Evolutionary conservation across 1,284 basidiomycete genomes (phyloP), one percentile per base, ranked within the genome.

Genomic region (Termitomyces sp.): DNA sequence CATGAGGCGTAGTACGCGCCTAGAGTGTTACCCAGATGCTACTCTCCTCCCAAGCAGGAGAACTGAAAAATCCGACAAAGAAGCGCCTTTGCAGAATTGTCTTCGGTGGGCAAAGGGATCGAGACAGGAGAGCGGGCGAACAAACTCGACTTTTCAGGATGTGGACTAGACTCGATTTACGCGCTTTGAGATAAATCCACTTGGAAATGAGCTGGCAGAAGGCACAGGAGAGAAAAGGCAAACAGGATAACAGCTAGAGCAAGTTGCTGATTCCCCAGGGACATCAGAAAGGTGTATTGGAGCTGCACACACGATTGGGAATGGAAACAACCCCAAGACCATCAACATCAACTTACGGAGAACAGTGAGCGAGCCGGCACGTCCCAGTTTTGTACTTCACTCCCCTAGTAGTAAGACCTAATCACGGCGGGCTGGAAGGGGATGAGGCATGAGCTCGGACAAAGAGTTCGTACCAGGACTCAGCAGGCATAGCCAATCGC

Each of bases 1-100:
- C n/a, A n/a, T n/a, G n/a, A n/a, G n/a, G n/a, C n/a, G n/a, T n/a
- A n/a, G n/a, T n/a, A n/a, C n/a, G n/a, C n/a, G n/a, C n/a, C n/a
- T n/a, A n/a, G n/a, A n/a, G n/a, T n/a, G n/a, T n/a, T n/a, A n/a
- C n/a, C n/a, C n/a, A n/a, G n/a, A n/a, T n/a, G n/a, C n/a, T n/a
- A 24, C 21, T 24, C 21, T 68, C 73, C 64, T 78, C 76, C 67
- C 71, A 73, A 11, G 66, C 56, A 31, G 76, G 76, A 33, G 75
- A 77, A 42, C 75, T 74, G 45, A 76, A 66, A 49, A 77, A 67
- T 5, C 76, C 76, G 19, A 76, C 71, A 31, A 73, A 54, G 54
- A 76, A 67, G 10, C 41, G 67, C 61, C 53, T 65, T 68, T 49
- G 45, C 26, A 30, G 41, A 30, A 44, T 45, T 51, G 35, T 53